These are phyloP conservation scores for Pseudocercospora fuligena DNA, from an alignment of 2,329 filamentous ascomycete genomes.

Conservation along the genomic window DNA sequence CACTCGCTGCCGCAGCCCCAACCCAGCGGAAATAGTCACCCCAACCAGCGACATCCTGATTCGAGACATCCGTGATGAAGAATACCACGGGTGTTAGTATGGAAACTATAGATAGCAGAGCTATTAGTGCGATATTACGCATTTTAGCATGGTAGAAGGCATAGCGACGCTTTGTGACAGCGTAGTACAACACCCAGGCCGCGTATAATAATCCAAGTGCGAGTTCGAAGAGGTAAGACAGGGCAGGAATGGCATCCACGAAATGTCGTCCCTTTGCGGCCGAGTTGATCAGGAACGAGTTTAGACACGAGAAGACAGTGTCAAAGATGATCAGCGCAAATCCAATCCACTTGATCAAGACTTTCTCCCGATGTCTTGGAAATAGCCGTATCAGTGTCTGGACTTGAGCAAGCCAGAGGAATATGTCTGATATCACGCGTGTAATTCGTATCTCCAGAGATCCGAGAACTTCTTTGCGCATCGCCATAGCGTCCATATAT, in stretches of 20 bases:
- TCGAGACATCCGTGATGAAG: conserved; percentile 87
- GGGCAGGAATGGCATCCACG: conserved; percentile 84
- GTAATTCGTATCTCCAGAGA: conserved; percentile 87
- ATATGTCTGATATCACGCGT: conserved; percentile 91
- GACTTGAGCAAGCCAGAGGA: conserved; percentile 95
- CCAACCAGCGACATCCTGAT: conserved; percentile 86
- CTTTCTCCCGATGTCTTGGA: conserved; percentile 93
- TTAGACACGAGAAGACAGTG: conserved; percentile 86
- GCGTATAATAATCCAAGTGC: conserved; percentile 86
- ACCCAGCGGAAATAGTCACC: conserved; percentile 96
- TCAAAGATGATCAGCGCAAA: conserved; percentile 92
- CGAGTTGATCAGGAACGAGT: conserved; percentile 74
- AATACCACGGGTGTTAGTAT: conserved; percentile 89
- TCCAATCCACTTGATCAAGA: conserved; percentile 98
- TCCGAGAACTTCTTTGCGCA: conserved; percentile 80
- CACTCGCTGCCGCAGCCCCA: conserved; percentile 89
- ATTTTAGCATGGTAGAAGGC: conserved; percentile 90
- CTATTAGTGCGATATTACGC: conserved; percentile 84
- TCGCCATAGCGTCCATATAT: conserved; percentile 74
- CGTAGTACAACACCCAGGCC: conserved; percentile 92
- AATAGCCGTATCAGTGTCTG: conserved; percentile 96
- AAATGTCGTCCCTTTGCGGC: conserved; percentile 70
- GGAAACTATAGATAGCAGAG: conserved; percentile 76
- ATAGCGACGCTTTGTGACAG: conserved; percentile 87
- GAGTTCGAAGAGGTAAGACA: conserved; percentile 89